Percentiles rank a stretch among this genome's conserved stretches.
phyloP scores from a whole-genome alignment of 148 eudicot species.

The Persicaria tinctoria region DNA sequence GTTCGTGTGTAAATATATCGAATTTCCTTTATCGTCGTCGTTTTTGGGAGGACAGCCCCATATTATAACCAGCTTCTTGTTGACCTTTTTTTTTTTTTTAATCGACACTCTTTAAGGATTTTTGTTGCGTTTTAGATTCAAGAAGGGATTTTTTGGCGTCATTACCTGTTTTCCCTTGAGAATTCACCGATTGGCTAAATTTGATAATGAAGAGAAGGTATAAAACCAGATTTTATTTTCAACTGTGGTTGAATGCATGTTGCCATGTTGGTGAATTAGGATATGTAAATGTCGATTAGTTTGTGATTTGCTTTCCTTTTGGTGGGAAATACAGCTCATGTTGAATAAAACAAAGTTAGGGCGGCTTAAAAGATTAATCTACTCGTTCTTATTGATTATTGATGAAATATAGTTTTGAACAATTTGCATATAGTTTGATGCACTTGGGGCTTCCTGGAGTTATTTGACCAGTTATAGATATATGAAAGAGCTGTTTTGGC shows the following conservation, averaged over 20 bases:
- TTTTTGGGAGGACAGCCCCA: neutral
- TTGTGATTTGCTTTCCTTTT: neutral
- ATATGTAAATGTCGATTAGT: neutral
- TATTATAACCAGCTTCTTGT: neutral
- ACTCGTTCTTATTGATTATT: neutral
- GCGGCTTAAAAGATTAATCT: neutral
- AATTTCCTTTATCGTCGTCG: neutral
- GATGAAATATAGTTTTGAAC: neutral
- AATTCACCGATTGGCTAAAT: neutral
- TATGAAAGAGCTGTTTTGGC: neutral
- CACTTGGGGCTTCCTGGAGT: neutral
- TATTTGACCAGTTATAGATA: neutral
- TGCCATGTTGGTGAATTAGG: neutral
- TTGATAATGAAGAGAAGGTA: neutral
- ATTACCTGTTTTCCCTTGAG: neutral
- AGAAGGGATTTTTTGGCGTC: neutral
- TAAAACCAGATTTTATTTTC: neutral
- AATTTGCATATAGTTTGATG: neutral
- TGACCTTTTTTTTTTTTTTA: neutral
- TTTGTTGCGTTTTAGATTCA: neutral
- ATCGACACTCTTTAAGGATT: neutral
- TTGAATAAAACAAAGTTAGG: neutral
- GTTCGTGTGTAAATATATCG: neutral
- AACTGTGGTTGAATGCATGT: neutral
- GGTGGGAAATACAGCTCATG: neutral